A percentile compares a stretch with the other conserved stretches of the same genome.
These are phyloP conservation scores for Lactarius pseudohatsudake DNA, from an alignment of 768 basidiomycete genomes.

Conservation along the genomic window DNA sequence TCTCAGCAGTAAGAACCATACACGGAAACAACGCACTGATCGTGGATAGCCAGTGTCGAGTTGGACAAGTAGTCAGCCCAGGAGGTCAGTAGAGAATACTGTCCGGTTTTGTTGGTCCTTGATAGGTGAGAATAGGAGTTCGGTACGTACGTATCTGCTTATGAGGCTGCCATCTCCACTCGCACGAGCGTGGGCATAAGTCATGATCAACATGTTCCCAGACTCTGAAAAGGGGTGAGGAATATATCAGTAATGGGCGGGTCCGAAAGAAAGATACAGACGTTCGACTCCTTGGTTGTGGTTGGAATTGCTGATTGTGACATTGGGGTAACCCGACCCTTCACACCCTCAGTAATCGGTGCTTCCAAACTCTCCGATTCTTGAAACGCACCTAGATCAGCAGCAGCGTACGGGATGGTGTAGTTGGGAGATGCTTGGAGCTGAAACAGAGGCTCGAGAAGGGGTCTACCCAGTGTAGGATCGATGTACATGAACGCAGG, in stretches of 20 bases:
- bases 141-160: conserved; percentile 26
- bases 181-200: conserved; percentile 33
- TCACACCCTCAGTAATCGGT: background rate
- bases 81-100: conserved; percentile 34
- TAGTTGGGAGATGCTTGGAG: conserved; percentile 25
- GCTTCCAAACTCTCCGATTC: too few relatives aligned
- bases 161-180: conserved; percentile 32
- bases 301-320: background rate
- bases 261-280: background rate
- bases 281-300: conserved; percentile 21
- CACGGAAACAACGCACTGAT: conserved; percentile 47
- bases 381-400: conserved; percentile 29
- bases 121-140: background rate
- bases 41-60: conserved; percentile 50
- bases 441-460: conserved; percentile 30
- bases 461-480: conserved; percentile 43
- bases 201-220: conserved; percentile 40
- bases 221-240: conserved; percentile 26
- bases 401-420: conserved; percentile 23
- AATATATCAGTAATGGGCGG: background rate
- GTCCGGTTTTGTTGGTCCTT: background rate
- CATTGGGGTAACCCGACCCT: conserved; percentile 16
- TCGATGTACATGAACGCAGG: conserved; percentile 55
- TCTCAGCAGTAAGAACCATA: conserved; percentile 36
- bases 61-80: conserved; percentile 37